Evolutionary conservation across 2,329 filamentous ascomycete species (phyloP), one percentile per base, ranked within the genome.

Genomic region (Lecanicillium sp.): DNA sequence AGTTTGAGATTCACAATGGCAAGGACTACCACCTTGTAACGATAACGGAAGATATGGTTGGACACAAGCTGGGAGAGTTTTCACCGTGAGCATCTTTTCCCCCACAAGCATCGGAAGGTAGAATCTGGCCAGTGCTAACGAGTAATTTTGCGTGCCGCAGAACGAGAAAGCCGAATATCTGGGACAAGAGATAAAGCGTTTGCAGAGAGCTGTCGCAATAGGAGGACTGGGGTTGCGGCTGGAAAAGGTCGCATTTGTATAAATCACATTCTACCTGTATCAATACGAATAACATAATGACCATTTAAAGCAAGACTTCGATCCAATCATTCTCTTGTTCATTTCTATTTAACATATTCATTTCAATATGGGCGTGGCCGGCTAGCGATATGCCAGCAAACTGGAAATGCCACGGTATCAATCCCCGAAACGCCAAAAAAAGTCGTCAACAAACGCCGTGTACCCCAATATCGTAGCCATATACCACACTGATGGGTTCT

Each of bases 1-100:
- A 79, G 58, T 95, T 95, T 62, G 83, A 89, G 62, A 77, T 95
- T 43, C 83, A 95, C 67, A 94, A 95, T 59, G 89, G 89, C 54
- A 94, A 92, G 68, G 75, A 74, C 22, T 95, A 95, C 62, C 67
- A 82, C 51, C 85, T 92, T 50, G 73, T 95, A 39, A 73, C 71
- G 48, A 84, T 95, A 46, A 94, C 88, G 13, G 89, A 95, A 59
- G 85, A 95, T 55, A 95, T 95, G 89, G 89, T 95, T 35, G 89
- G 89, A 38, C 84, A 92, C 63, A 95, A 95, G 66, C 71, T 95
- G 50, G 89, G 89, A 52, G 89, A 95, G 65, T 95, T 95, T 60
- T 80, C 87, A 45, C 70, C 78, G 88, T 95, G 75, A 55, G 86
- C 78, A 16, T 25, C 22, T 25, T 25, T n/a, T n/a, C n/a, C n/a